These are phyloP conservation scores for Waltiozyma solani DNA, from an alignment of 1,139 yeast genomes.

Conservation along the genomic window DNA sequence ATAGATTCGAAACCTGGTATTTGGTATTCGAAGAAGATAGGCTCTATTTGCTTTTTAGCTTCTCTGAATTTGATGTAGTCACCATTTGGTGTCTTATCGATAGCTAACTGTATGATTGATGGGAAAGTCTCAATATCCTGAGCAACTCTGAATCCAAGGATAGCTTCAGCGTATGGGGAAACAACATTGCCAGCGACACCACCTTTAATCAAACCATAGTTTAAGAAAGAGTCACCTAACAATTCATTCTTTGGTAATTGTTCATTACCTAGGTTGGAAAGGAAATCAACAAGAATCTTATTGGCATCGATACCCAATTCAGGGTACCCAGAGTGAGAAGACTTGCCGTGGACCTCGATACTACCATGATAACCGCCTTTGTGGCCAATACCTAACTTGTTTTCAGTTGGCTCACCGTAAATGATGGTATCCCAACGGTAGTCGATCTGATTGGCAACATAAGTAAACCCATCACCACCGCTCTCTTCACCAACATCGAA, in stretches of 20 bases:
- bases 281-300: constrained; percentile 40
- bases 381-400: constrained; percentile 58
- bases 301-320: constrained; percentile 54
- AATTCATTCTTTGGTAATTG: constrained; percentile 37
- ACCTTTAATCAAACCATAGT: constrained; percentile 43
- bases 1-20: constrained; percentile 53
- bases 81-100: constrained; percentile 17
- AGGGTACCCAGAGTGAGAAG: constrained; percentile 62
- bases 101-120: constrained; percentile 25
- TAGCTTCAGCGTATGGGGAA: constrained; percentile 45
- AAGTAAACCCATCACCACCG: constrained; percentile 47
- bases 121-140: constrained; percentile 30
- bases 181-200: constrained; percentile 55
- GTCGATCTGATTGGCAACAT: constrained; percentile 28
- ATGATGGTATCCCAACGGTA: constrained; percentile 50
- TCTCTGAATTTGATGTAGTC: constrained; percentile 17
- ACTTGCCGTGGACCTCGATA: constrained; percentile 39
- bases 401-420: constrained; percentile 67
- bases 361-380: constrained; percentile 39
- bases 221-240: constrained; percentile 50
- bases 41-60: constrained; percentile 15
- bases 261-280: constrained; percentile 25
- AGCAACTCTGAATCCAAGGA: constrained; percentile 42
- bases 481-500: constrained; percentile 62
- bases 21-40: constrained; percentile 41